Conservation (phyloP, 2,329 filamentous ascomycete genomes). For the Diaporthe ampelina region DNA sequence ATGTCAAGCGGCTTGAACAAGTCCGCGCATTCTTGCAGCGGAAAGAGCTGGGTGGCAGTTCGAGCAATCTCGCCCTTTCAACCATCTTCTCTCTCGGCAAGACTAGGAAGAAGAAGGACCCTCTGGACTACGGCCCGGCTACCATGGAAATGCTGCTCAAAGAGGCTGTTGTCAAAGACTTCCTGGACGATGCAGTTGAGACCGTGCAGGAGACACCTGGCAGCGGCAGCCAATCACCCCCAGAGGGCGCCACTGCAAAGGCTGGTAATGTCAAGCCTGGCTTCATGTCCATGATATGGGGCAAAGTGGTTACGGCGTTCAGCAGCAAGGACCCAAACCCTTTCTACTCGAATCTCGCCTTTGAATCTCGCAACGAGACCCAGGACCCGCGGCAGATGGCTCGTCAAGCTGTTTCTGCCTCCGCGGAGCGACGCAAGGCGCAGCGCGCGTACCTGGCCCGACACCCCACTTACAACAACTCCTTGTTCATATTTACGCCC, state of each 20-base stretch:
- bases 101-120: constrained; percentile 77
- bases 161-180: constrained; percentile 94
- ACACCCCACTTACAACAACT: constrained; percentile 93
- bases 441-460: constrained; percentile 91
- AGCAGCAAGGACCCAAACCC: constrained; percentile 87
- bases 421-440: constrained; percentile 85
- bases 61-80: constrained; percentile 82
- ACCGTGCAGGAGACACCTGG: constrained; percentile 54
- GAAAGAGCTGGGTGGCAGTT: constrained; percentile 82
- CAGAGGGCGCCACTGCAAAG: constrained; percentile 47
- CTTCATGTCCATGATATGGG: constrained; percentile 72
- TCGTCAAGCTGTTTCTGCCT: constrained; percentile 87
- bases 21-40: constrained; percentile 94
- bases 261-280: constrained; percentile 68
- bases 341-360: constrained; percentile 84
- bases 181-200: constrained; percentile 81
- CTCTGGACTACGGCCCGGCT: constrained; percentile 90
- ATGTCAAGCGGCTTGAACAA: constrained; percentile 96
- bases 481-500: constrained; percentile 88
- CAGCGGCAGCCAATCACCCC: constrained; percentile 53
- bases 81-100: constrained; percentile 76
- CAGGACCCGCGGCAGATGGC: constrained; percentile 91
- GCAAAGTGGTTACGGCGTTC: constrained; percentile 68
- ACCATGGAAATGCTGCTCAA: constrained; percentile 97
- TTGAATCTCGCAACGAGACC: constrained; percentile 81